A percentile compares a stretch with the other conserved stretches of the same genome.
Conservation (phyloP, 805 yeast species). For the Saturnispora gosingensis region DNA sequence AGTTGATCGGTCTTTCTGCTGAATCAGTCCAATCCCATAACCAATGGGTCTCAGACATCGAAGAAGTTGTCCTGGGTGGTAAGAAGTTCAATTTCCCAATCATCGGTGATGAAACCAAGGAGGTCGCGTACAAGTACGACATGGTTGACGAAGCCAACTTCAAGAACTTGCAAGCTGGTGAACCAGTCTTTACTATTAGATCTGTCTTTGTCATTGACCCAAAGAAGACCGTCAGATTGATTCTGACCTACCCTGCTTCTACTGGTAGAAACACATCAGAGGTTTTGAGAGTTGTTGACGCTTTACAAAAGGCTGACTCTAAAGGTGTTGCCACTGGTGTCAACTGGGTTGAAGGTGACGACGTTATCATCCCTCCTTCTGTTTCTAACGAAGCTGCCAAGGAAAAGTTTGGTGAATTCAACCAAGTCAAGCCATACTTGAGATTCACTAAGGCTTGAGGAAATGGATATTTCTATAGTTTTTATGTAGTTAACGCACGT, state of each 20-base stretch:
- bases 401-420: conserved; percentile 78
- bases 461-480: not conserved
- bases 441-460: conserved; percentile 42
- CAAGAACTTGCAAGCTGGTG: conserved; percentile 55
- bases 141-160: conserved; percentile 84
- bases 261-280: conserved; percentile 92
- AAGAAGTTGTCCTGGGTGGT: conserved; percentile 64
- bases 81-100: conserved; percentile 78
- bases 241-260: conserved; percentile 85
- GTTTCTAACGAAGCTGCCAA: conserved; percentile 72
- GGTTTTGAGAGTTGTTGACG: conserved; percentile 83
- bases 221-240: conserved; percentile 75
- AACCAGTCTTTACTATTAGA: conserved; percentile 80
- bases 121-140: conserved; percentile 75
- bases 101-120: conserved; percentile 78
- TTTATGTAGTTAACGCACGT: not conserved
- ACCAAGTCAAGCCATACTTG: conserved; percentile 83
- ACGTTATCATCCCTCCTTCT: conserved; percentile 85
- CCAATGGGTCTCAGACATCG: conserved; percentile 86
- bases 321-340: conserved; percentile 84
- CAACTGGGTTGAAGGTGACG: conserved; percentile 84
- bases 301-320: conserved; percentile 77
- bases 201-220: conserved; percentile 91
- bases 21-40: conserved; percentile 73
- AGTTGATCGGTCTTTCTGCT: conserved; percentile 85